Conservation (phyloP, 805 yeast genomes). For the Tetrapisispora namnaoensis region DNA sequence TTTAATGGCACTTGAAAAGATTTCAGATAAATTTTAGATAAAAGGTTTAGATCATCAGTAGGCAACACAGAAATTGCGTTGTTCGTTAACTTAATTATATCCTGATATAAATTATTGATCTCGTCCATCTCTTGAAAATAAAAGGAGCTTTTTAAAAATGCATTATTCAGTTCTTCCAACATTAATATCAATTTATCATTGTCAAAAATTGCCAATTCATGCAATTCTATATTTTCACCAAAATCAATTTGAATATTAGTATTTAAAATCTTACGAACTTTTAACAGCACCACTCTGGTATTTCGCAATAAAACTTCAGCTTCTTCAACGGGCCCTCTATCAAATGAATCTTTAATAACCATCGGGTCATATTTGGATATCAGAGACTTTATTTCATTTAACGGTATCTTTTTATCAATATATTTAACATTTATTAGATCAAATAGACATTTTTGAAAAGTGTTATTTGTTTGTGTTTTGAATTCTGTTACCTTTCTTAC, state of each 20-base stretch:
- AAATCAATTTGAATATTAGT: not conserved
- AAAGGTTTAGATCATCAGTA: constrained; percentile 1
- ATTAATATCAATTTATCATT: constrained; percentile 2
- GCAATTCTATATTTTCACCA: constrained; percentile 6
- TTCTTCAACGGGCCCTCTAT: not conserved
- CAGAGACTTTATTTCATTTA: not conserved
- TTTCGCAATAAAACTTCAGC: not conserved
- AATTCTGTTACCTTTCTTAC: no score
- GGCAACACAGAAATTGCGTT: constrained; percentile 3
- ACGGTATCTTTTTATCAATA: not conserved
- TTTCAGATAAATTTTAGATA: constrained; percentile 6
- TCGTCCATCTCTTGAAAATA: constrained; percentile 9
- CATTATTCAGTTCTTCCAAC: constrained; percentile 1
- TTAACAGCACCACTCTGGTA: not conserved
- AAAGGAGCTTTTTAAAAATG: constrained; percentile 5
- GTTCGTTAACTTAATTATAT: constrained; percentile 4
- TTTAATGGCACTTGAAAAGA: constrained; percentile 10
- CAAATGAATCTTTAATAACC: not conserved
- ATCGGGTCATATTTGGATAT: not conserved
- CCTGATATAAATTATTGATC: constrained; percentile 3
- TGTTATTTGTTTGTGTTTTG: not conserved
- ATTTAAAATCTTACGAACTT: not conserved
- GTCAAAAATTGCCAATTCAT: constrained; percentile 1
- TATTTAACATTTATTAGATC: not conserved
- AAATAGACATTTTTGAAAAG: not conserved